A percentile compares a stretch with the other conserved stretches of the same genome.
Evolutionary conservation across 1,284 basidiomycete species (phyloP).

Genomic region (Prillingera fragicola): DNA sequence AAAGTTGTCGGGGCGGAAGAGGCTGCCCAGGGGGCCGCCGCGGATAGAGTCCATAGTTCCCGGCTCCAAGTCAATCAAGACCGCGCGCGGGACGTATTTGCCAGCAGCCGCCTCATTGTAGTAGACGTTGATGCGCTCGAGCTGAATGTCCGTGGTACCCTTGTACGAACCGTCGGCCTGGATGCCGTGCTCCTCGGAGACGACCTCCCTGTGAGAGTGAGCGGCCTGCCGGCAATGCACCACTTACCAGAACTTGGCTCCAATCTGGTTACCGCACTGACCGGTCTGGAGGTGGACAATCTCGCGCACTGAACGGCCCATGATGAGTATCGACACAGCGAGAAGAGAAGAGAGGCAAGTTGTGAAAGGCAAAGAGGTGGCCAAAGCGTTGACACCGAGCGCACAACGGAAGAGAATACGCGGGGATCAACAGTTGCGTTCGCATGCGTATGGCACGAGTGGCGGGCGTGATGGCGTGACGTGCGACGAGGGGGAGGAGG

Average conservation of each 20-base stretch:
- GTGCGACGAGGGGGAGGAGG: background rate
- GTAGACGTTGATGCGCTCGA: constrained; percentile 95
- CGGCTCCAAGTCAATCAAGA: constrained; percentile 90
- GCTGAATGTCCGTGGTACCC: constrained; percentile 89
- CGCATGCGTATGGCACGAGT: background rate
- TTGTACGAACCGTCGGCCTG: constrained; percentile 85
- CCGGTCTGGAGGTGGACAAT: constrained; percentile 96
- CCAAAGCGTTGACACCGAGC: too few species aligned
- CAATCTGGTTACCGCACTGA: constrained; percentile 97
- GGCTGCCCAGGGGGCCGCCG: constrained; percentile 54
- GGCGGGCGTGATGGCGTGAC: background rate
- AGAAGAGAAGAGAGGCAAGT: constrained; percentile 3
- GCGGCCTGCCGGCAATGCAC: background rate
- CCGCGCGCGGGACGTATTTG: constrained; percentile 95
- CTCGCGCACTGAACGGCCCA: constrained; percentile 64
- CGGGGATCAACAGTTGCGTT: background rate
- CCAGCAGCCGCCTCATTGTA: constrained; percentile 81
- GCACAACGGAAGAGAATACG: background rate
- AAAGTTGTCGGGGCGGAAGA: constrained; percentile 58
- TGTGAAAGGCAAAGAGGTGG: background rate
- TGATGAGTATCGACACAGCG: constrained; percentile 6
- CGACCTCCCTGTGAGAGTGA: constrained; percentile 46
- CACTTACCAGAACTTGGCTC: constrained; percentile 99
- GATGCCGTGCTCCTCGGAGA: constrained; percentile 96
- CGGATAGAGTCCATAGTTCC: constrained; percentile 95